Evolutionary conservation across 768 basidiomycete genomes (phyloP), one percentile per base, ranked within the genome.

Genomic region (Tulasnella sp.): DNA sequence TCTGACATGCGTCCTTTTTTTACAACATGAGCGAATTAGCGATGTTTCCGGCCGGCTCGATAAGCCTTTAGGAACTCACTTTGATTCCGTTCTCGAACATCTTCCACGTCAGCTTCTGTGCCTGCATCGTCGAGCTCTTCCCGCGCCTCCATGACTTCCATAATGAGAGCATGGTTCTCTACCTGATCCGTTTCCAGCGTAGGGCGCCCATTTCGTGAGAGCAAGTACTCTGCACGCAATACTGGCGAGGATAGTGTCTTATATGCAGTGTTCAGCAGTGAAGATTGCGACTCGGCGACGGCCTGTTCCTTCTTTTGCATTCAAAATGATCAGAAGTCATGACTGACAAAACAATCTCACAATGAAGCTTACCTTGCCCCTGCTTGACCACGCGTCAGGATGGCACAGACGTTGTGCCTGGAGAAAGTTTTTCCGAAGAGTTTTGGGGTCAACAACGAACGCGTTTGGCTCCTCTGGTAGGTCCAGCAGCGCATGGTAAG

Each of bases 191-290:
- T 74, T 71, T 93, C 92, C 1, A 74, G 73, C 46, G 82, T 72
- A 4, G 75, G 73, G 30, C 77, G 54, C 9, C 83, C 80, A 64
- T 87, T 78, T 44, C 73, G 75, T 44, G 76, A 73, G 12, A 94
- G 75, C 66, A 94, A 81, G 66, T 96, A 94, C 69, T 88, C 84
- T 29, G 83, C 83, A 38, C 92, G 81, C 24, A 77, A 72, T 34
- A 91, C 70, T 2, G 92, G 92, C 63, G 80, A 75, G 19, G 75
- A 67, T 44, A 96, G 78, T 17, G 80, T 79, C 64, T 80, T 80
- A 68, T 93, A 92, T 1, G 92, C 92, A 68, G 79, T 79, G 67
- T 94, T 94, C 8, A 94, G 75, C 49, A 79, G 75, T 38, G 87
- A 79, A 21, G 91, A 92, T 61, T 87, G 72, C 10, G 74, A 72